Percentiles rank a stretch among this genome's conserved stretches.
Conservation (phyloP, 106 monocot species). For the Acanthochlamys bracteata region DNA sequence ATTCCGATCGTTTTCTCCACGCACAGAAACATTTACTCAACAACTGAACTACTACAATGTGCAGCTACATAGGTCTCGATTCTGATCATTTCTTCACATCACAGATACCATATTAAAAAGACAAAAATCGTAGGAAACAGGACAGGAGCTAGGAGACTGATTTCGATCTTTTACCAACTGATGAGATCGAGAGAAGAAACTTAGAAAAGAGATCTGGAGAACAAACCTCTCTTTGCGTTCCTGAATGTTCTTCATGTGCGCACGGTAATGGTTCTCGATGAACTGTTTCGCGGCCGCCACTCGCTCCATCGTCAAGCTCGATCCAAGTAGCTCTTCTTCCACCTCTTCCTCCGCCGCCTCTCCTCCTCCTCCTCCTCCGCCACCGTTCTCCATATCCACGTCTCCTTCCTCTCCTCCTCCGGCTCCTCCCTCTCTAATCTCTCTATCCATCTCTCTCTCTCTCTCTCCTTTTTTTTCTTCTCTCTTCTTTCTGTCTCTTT, state of each 20-base stretch:
- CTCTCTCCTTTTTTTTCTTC: neutral
- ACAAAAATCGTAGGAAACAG: no score
- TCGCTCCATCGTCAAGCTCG: slow-evolving; percentile 63
- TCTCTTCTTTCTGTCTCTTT: neutral
- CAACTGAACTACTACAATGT: no score
- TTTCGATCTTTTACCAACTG: no score
- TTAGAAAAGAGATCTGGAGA: neutral
- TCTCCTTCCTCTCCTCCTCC: slow-evolving; percentile 10
- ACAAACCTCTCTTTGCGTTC: slow-evolving; percentile 45
- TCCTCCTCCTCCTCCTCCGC: slow-evolving; percentile 25
- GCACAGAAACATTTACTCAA: no score
- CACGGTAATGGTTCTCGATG: slow-evolving; percentile 76
- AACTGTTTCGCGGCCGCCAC: slow-evolving; percentile 69
- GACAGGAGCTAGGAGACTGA: no score
- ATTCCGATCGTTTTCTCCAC: no score
- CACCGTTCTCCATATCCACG: neutral
- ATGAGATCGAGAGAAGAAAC: neutral
- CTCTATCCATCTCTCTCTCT: slow-evolving; percentile 6
- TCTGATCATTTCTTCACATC: no score
- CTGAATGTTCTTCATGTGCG: slow-evolving; percentile 74
- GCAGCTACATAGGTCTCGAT: no score
- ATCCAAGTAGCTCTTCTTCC: slow-evolving; percentile 42
- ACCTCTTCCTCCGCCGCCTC: slow-evolving; percentile 4
- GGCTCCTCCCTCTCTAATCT: slow-evolving; percentile 5
- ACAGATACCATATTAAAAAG: no score